Evolutionary conservation across 2,329 filamentous ascomycete genomes (phyloP).

Genomic region (Fusarium ramigenum): DNA sequence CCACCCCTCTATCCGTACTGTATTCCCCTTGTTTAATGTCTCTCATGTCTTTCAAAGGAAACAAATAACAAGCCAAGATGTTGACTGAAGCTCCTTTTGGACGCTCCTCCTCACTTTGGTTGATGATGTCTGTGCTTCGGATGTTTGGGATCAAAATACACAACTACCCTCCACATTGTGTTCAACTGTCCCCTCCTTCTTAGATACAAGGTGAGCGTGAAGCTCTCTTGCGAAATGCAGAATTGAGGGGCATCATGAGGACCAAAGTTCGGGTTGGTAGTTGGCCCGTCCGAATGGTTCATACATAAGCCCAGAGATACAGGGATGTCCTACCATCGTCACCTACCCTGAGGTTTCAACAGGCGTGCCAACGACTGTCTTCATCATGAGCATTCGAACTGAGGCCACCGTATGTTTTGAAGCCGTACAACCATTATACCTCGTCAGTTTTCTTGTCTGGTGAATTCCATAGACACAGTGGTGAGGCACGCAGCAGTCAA

Average conservation of each 20-base stretch:
- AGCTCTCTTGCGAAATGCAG: not conserved
- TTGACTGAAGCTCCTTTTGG: not conserved
- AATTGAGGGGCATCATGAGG: conserved; percentile 7
- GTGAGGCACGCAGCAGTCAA: not conserved
- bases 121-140: not conserved
- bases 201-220: conserved; percentile 14
- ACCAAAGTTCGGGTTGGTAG: not conserved
- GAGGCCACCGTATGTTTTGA: not conserved
- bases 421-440: not conserved
- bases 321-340: not conserved
- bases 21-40: not conserved
- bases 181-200: not conserved
- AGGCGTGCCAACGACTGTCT: not conserved
- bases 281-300: not conserved
- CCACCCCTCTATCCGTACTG: not conserved
- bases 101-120: not conserved
- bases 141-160: not conserved
- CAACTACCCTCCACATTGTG: not conserved
- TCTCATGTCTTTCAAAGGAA: not conserved
- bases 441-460: not conserved
- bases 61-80: not conserved
- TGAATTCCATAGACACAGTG: not conserved
- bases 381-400: not conserved
- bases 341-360: conserved; percentile 8
- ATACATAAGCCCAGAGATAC: not conserved